Percentiles rank a stretch among this genome's conserved stretches.
Evolutionary conservation across 495 filamentous ascomycete species (phyloP).

Genomic region (Haplographium delicatum): DNA sequence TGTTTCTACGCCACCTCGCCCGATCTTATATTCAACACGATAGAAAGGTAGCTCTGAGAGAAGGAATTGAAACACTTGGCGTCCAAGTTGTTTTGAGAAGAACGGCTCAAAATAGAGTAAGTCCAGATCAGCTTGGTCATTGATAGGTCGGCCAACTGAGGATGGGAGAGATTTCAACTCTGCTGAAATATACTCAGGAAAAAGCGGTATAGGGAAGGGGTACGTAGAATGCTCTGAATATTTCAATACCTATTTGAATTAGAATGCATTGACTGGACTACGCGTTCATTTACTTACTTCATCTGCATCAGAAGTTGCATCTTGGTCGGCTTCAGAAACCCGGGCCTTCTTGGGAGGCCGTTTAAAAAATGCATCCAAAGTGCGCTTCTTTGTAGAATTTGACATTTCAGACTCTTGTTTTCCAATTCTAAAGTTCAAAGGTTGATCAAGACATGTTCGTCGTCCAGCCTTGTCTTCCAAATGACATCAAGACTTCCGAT

Average conservation of each 20-base stretch:
- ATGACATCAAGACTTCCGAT: conserved; percentile 8
- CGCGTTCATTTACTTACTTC: too few species aligned
- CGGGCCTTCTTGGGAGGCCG: conserved; percentile 35
- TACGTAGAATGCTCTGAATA: conserved; percentile 51
- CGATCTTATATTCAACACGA: conserved; percentile 64
- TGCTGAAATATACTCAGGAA: conserved; percentile 36
- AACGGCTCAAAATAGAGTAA: conserved; percentile 65
- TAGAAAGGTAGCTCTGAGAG: conserved; percentile 63
- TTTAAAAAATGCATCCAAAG: conserved; percentile 47
- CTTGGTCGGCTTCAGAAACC: background rate
- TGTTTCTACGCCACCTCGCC: conserved; percentile 50
- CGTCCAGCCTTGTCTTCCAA: conserved; percentile 6
- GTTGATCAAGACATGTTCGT: background rate
- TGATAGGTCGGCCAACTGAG: conserved; percentile 38
- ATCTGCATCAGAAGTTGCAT: too few species aligned
- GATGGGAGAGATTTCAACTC: conserved; percentile 30
- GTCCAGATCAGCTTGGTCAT: conserved; percentile 59
- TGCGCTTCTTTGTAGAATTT: conserved; percentile 38
- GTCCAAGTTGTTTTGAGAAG: conserved; percentile 43
- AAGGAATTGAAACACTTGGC: conserved; percentile 60
- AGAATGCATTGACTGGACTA: too few species aligned
- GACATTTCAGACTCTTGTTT: conserved; percentile 8
- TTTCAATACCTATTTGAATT: conserved; percentile 7
- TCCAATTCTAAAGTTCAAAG: background rate
- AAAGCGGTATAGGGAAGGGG: conserved; percentile 54